Evolutionary conservation across 179 eudicot species (phyloP), one percentile per base, ranked within the genome.

Genomic region (Amaranthus tricolor): DNA sequence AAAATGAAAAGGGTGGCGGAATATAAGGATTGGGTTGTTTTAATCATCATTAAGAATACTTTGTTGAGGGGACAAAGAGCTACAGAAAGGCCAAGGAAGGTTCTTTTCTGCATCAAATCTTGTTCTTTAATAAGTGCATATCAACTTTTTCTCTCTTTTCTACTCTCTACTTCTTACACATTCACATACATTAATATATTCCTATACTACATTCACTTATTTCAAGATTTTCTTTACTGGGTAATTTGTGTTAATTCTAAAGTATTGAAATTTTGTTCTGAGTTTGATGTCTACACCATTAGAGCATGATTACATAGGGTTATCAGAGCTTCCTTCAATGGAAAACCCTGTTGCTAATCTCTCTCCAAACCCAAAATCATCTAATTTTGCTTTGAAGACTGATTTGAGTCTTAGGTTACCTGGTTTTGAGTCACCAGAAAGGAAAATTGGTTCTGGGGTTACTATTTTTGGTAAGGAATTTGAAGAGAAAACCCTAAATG

Each of bases 371-470:
- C 40, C 40, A 55, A 77, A 71, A 47, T 3, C 40, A 31, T 31
- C 71, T 14, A 51, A 62, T 64, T 80, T 81, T 78, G 83, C 55
- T 56, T 71, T 90, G 57, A 89, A 80, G 72, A 91, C 96, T 21
- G 96, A 89, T 82, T 77, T 92, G 52, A 85, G 95, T 64, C 93
- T 92, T 66, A 95, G 97, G 20, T 84, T 92, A 78, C 97, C 97
- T 64, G 93, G 97, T 44, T 86, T 82, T 31, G 86, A 81, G 82
- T 84, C 91, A 71, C 92, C 88, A 52, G 90, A 91, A 31, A 88
- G 84, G 76, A 84, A 84, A 59, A 7, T 71, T 62, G 43, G 0
- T 62, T 73, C n/a, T 77, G 88, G 87, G 79, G 81, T 84, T 76
- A 83, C 89, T 62, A 80, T 82, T 65, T 85, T 84, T 79, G 88